phyloP scores from a whole-genome alignment of 2,329 filamentous ascomycete species.

The Colletotrichum destructivum region DNA sequence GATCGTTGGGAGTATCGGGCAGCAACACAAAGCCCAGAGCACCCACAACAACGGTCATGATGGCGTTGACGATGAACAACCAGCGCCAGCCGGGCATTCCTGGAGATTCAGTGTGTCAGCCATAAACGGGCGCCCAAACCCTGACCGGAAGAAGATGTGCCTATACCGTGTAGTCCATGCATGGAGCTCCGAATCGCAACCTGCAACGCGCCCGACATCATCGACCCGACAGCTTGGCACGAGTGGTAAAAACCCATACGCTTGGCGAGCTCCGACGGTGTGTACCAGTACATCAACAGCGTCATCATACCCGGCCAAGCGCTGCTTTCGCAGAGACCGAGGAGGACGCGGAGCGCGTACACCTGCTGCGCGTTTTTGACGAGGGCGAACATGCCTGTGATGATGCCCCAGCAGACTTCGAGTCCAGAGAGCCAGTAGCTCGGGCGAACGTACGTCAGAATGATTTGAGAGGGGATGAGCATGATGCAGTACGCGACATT shows the following conservation, averaged over 20 bases:
- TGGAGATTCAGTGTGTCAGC: conserved; percentile 57
- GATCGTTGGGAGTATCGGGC: conserved; percentile 46
- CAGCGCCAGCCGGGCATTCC: conserved; percentile 58
- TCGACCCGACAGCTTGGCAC: conserved; percentile 65
- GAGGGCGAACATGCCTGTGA: conserved; percentile 38
- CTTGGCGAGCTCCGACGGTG: conserved; percentile 60
- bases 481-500: conserved; percentile 46
- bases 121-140: conserved; percentile 61
- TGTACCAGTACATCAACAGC: conserved; percentile 62
- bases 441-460: conserved; percentile 48
- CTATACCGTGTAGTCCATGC: conserved; percentile 35
- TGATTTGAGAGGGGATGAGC: conserved; percentile 50
- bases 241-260: conserved; percentile 65
- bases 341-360: conserved; percentile 59
- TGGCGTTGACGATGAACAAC: conserved; percentile 59
- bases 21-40: conserved; percentile 41
- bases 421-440: conserved; percentile 49
- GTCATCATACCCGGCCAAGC: conserved; percentile 50
- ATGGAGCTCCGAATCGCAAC: conserved; percentile 57
- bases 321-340: conserved; percentile 58
- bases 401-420: conserved; percentile 46
- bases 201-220: conserved; percentile 71
- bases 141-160: background rate
- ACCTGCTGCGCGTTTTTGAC: conserved; percentile 51
- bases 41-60: conserved; percentile 45